Evolutionary conservation across 331 rosid genomes (phyloP), one percentile per base, ranked within the genome.

Genomic region (Spiraea crenata): DNA sequence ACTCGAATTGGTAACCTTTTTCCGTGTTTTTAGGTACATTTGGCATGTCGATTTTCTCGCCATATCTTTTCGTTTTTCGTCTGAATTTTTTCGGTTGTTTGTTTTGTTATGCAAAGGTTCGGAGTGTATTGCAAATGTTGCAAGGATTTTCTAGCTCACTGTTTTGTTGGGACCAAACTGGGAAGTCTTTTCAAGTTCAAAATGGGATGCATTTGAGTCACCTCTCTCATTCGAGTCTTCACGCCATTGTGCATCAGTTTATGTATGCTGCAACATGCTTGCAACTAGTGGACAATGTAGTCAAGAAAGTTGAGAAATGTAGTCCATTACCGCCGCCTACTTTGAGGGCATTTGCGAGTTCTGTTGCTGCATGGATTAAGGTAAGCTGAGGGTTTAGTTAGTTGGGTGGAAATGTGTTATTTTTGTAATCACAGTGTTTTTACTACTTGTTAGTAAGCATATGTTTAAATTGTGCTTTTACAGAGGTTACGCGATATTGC

Each of bases 181-280:
- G 42, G 41, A 82, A 76, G 34, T 41, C 71, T 61, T 93, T 87
- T 72, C 72, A 74, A 61, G 84, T 76, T 55, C 84, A 93, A 79
- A 79, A 57, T 35, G 89, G 96, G 80, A 77, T 87, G 3, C 79
- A 87, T 67, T 76, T 89, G 44, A 64, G 78, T 5, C 99, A 93
- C 73, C 87, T 91, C 56, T 91, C 97, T 45, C 87, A 76, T 42
- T 81, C 78, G 16, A 91, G 96, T 76, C 95, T 93, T 56, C 77
- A 80, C 16, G 82, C 86, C 51, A 72, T 87, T 71, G 80, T 91
- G 62, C 85, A 67, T 73, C 97, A 91, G 57, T 87, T 91, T 44
- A 77, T 82, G 84, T 78, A 84, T 67, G 92, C 99, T 7, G 96
- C 97, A 4, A 79, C 99, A 9, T 87, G 97, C 74, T 92, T 93